Base-by-base conservation (phyloP, 331 rosid species). In the Malus hybrid region DNA sequence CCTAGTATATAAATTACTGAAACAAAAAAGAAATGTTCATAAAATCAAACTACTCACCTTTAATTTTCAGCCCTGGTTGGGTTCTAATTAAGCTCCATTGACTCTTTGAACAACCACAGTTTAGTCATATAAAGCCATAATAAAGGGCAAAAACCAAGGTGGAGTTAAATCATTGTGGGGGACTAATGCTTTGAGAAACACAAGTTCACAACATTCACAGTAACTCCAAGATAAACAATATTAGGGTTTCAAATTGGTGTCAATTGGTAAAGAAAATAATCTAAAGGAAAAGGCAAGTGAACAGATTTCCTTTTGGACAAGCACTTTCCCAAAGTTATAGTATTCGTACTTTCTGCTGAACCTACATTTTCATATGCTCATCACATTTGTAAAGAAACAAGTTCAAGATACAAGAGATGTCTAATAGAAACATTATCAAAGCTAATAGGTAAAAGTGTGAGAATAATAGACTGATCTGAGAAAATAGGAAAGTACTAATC, bases 361-460 rank as follows among this genome's bases (percentile, higher is more conserved):
- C 18, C 46, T 32, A 55, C n/a, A n/a, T 39, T 61, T 59, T 73
- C 82, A 55, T 59, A 22, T 22, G 32, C 4, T 20, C 34, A 44
- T 72, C 75, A 71, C 71, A 48, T 65, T 62, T 56, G n/a, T 42
- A 44, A 44, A 73, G 68, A 65, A 33, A 11, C 13, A 64, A 69
- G 54, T 68, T 67, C 44, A 63, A 63, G 18, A 14, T n/a, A 13
- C 11, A 71, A 70, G 64, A 20, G 61, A 60, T 20, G 42, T n/a
- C 74, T 69, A 61, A 27, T 5, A 5, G 12, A 12, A 27, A 65
- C 73, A 69, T 75, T 16, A 69, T 46, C 65, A 72, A 72, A 68
- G 31, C 52, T 56, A 61, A 67, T 56, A 50, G 69, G 67, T 71
- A 71, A 42, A 60, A 42, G 48, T 42, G 28, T 24, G 36, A 61